A percentile compares a stretch with the other conserved stretches of the same genome.
Evolutionary conservation across 306 rosid species (phyloP).

Genomic region (Echinosophora koreensis): DNA sequence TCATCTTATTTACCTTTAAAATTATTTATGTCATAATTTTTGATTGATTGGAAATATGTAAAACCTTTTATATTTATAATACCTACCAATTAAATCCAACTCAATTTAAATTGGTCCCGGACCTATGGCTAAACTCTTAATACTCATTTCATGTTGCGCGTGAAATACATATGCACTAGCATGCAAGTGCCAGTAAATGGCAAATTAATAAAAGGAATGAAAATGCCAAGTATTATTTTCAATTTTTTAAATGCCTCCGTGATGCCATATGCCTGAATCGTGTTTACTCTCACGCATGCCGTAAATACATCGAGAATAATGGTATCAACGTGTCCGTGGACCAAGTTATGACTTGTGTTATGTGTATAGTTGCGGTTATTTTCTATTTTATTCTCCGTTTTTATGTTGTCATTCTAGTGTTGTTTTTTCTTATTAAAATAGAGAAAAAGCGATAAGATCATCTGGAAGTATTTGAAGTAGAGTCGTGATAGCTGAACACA

Average conservation of each 20-base stretch:
- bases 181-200: slow-evolving; percentile 1
- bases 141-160: neutral
- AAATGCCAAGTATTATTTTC: neutral
- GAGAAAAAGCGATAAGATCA: neutral
- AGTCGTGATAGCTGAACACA: too few relatives aligned
- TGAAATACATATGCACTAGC: neutral
- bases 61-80: too few relatives aligned
- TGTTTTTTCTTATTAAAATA: neutral
- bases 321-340: neutral
- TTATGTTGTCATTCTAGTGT: neutral
- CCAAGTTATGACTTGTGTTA: neutral
- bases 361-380: neutral
- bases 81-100: too few relatives aligned
- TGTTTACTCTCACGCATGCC: neutral
- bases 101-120: neutral
- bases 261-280: neutral
- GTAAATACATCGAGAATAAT: neutral
- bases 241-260: neutral
- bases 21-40: too few relatives aligned
- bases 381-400: too few relatives aligned
- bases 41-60: too few relatives aligned
- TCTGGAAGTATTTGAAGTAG: neutral
- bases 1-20: too few relatives aligned
- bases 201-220: slow-evolving; percentile 8
- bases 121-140: neutral